Percentiles rank a stretch among this genome's conserved stretches.
Evolutionary conservation across 441 rosid genomes (phyloP).

Genomic region (Theobroma grandiflorum): DNA sequence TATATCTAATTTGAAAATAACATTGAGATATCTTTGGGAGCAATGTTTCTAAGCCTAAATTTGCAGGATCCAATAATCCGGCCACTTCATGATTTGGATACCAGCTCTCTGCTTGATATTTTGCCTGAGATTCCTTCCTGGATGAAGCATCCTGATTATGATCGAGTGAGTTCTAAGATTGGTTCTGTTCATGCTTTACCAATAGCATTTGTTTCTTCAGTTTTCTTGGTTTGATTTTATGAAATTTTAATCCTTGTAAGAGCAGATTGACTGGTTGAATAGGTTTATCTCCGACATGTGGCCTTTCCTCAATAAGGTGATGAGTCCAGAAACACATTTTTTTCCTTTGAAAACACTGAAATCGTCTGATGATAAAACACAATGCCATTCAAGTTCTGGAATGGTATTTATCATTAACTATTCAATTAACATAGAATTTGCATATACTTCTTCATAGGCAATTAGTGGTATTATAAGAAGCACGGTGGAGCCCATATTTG

Average conservation of each 20-base stretch:
- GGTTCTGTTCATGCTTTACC: not conserved
- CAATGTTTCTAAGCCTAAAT: not conserved
- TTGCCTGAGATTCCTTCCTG: constrained; percentile 49
- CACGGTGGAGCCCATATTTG: constrained; percentile 58
- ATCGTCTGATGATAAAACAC: not conserved
- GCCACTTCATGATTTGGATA: constrained; percentile 39
- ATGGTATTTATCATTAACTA: not conserved
- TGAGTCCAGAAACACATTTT: not conserved
- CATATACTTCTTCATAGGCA: constrained; percentile 46
- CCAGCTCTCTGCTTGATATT: constrained; percentile 38
- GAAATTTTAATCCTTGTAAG: not conserved
- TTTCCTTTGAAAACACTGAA: not conserved
- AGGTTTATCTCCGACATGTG: constrained; percentile 46
- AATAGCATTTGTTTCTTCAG: not conserved
- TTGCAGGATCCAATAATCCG: constrained; percentile 42
- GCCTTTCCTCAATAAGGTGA: constrained; percentile 51
- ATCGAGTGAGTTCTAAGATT: constrained; percentile 1
- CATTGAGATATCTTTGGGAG: not conserved
- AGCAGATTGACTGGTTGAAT: constrained; percentile 54
- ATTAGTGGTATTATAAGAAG: constrained; percentile 57
- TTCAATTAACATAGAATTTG: constrained; percentile 7
- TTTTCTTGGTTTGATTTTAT: not conserved
- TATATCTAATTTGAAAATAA: not conserved
- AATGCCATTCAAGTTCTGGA: not conserved
- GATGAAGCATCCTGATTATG: constrained; percentile 47